A percentile compares a stretch with the other conserved stretches of the same genome.
Evolutionary conservation across 1,284 basidiomycete species (phyloP).

Genomic region (Austropuccinia psidii): DNA sequence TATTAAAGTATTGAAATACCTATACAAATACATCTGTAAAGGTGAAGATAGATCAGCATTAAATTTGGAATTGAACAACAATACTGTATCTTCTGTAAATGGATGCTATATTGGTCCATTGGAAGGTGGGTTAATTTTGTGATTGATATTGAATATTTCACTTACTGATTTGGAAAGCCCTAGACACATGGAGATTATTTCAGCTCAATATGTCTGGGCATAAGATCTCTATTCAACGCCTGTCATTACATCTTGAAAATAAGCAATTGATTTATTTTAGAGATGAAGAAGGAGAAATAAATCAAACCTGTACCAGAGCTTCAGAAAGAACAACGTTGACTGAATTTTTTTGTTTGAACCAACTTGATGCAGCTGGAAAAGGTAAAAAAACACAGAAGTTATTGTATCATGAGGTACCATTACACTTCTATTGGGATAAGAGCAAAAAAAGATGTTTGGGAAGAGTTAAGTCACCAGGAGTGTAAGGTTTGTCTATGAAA

Average conservation of each 20-base stretch:
- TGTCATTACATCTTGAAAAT: not conserved
- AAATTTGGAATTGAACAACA: constrained; percentile 39
- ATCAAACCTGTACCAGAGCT: not conserved
- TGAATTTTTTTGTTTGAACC: not conserved
- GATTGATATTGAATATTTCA: too few species aligned
- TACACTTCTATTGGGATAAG: not conserved
- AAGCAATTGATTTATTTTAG: not conserved
- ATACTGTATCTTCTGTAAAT: not conserved
- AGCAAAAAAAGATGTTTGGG: too few species aligned
- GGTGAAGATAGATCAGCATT: constrained; percentile 50
- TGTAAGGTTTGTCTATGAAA: too few species aligned
- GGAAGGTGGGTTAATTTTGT: not conserved
- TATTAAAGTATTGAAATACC: constrained; percentile 50
- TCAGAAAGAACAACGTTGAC: not conserved
- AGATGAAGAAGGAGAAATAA: not conserved
- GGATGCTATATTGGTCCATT: not conserved
- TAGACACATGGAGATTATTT: not conserved
- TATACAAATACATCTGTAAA: constrained; percentile 54
- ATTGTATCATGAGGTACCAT: not conserved
- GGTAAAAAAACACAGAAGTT: not conserved
- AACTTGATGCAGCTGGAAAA: not conserved
- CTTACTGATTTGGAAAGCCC: too few species aligned
- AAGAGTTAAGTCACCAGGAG: too few species aligned
- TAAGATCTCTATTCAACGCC: not conserved
- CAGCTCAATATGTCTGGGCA: not conserved